phyloP scores from a whole-genome alignment of 2,329 filamentous ascomycete species.

The Xylaria hypoxylon region DNA sequence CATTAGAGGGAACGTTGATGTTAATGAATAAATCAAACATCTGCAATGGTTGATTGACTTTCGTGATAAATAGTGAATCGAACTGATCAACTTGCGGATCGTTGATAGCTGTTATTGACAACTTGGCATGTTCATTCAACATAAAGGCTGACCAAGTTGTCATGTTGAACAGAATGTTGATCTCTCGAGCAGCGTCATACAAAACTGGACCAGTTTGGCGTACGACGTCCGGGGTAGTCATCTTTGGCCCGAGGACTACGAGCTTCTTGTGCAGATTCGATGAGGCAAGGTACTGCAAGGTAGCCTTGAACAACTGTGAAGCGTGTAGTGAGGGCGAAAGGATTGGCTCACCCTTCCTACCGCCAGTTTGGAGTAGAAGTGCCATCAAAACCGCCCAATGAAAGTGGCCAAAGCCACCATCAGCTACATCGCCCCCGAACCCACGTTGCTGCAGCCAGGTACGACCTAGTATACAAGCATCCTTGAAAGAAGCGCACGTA shows the following conservation, averaged over 20 bases:
- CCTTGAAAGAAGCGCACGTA: conserved; percentile 77
- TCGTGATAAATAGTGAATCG: conserved; percentile 82
- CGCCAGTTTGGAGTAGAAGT: conserved; percentile 82
- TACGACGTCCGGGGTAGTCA: conserved; percentile 55
- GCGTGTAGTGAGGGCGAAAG: conserved; percentile 86
- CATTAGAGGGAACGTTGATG: conserved; percentile 45
- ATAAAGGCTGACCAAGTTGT: conserved; percentile 81
- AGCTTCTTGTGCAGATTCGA: conserved; percentile 78
- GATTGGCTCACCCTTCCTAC: conserved; percentile 75
- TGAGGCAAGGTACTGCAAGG: conserved; percentile 84
- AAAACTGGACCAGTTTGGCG: conserved; percentile 72
- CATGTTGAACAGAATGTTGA: conserved; percentile 94
- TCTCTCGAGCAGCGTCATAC: conserved; percentile 77
- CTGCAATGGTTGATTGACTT: conserved; percentile 65
- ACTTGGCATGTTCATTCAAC: conserved; percentile 78
- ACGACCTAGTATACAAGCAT: conserved; percentile 86
- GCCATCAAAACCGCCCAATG: conserved; percentile 89
- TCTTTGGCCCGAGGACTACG: conserved; percentile 63
- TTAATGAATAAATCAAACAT: conserved; percentile 64
- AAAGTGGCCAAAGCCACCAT: conserved; percentile 91
- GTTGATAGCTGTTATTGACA: conserved; percentile 79
- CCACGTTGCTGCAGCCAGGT: conserved; percentile 92
- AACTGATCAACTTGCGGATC: conserved; percentile 83
- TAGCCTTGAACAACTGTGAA: conserved; percentile 94
- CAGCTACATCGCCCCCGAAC: conserved; percentile 74